Base-by-base conservation (phyloP, 2,329 filamentous ascomycete genomes). In the Beauveria sp. region DNA sequence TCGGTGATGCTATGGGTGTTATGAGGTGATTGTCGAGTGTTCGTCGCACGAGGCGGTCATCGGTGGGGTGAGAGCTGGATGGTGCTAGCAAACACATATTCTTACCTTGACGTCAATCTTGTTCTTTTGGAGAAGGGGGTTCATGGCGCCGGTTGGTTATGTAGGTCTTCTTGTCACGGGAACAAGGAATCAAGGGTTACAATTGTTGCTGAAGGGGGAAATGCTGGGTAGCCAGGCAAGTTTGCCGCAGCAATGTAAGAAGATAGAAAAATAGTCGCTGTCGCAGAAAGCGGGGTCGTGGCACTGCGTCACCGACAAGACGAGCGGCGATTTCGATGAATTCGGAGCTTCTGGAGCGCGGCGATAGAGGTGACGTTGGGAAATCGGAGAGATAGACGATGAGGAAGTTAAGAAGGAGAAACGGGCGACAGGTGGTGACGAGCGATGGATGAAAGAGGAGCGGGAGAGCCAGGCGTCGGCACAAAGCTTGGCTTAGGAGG, bases 41-140 rank as follows among this genome's bases (percentile, higher is more conserved):
- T 14, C 3, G 48, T 53, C 30, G n/a, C 5, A 22, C 20, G 30
- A 40, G 50, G 50, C 24, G n/a, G 30, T 7, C 26, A 26, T 28
- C 24, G 20, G 30, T n/a, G 26, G 55, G 30, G 28, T 26, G 40
- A 24, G 18, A n/a, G 18, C 16, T 3, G 24, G 56, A 55, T 44
- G 61, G 61, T 55, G 44, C 28, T 37, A 51, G 37, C 46, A 58
- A 43, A n/a, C 44, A 40, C 7, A 3, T 28, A 4, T 28, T 84
- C 90, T 80, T 80, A 97, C 94, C 81, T 84, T 92, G 78, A 97
- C 84, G 78, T 99, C 94, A 71, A 97, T 84, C 83, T 99, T 97
- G 84, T 97, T 97, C 84, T 96, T 92, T 83, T 97, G 91, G 76
- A 92, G 91, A 76, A 92, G 91, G 69, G 93, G 93, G 76, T 97